These are phyloP conservation scores for Eimeria falciformis DNA, from an alignment of 169 alveolate species.

Conservation along the genomic window DNA sequence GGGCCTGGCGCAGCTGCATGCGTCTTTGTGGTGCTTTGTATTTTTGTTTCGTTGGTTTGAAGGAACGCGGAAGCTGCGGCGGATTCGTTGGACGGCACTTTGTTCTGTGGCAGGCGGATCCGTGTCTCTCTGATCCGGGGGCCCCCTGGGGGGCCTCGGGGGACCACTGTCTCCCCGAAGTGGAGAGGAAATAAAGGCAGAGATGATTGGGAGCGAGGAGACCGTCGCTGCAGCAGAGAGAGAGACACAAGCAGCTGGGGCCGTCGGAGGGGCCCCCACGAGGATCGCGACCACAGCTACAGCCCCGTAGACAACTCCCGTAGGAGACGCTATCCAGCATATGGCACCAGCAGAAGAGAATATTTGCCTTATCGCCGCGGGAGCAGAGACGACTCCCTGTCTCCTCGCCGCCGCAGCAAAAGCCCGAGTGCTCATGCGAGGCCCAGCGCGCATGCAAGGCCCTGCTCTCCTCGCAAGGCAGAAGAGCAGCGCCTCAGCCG, in stretches of 20 bases:
- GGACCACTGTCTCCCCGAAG: neutral
- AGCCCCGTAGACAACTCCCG: neutral
- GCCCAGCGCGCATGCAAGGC: neutral
- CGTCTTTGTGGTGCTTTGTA: neutral
- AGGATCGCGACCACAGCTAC: neutral
- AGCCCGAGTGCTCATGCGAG: neutral
- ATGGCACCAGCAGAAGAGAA: neutral
- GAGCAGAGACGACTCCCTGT: neutral
- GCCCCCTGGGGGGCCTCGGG: constrained; percentile 30
- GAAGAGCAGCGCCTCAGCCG: neutral
- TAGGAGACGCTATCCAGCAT: neutral
- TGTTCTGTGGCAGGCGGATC: constrained; percentile 27
- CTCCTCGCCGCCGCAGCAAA: neutral
- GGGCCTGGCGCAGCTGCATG: no score
- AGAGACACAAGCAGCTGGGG: neutral
- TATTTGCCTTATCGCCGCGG: neutral
- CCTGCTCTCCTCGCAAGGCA: no score
- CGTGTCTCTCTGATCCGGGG: neutral
- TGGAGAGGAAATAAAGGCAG: neutral
- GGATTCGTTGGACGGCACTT: constrained; percentile 15
- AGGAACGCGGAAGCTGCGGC: constrained; percentile 27
- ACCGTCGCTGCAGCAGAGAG: constrained; percentile 23
- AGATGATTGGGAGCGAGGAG: constrained; percentile 30
- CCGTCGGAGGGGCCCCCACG: no score
- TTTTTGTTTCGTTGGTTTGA: neutral